Percentiles rank a stretch among this genome's conserved stretches.
phyloP scores from a whole-genome alignment of 1,284 basidiomycete genomes.

The Takashimella tepidaria region DNA sequence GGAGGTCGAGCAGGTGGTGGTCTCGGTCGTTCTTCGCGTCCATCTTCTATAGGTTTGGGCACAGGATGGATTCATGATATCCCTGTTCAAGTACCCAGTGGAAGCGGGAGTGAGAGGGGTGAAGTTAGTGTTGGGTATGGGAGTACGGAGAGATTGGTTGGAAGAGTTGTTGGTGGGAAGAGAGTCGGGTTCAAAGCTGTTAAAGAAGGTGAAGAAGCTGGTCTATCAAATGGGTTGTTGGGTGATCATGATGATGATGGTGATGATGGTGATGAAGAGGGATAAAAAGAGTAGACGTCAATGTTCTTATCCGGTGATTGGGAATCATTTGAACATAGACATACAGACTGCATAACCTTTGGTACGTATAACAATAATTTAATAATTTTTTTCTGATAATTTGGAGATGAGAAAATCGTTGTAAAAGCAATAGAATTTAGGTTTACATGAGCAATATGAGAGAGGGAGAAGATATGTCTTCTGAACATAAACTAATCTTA shows the following conservation, averaged over 20 bases:
- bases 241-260: background rate
- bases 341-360: too few relatives aligned
- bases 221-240: background rate
- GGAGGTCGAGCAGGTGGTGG: slow-evolving; percentile 14
- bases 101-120: background rate
- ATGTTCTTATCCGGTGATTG: too few relatives aligned
- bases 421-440: too few relatives aligned
- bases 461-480: too few relatives aligned
- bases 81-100: background rate
- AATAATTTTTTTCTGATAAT: too few relatives aligned
- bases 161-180: background rate
- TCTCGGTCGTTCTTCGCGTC: too few relatives aligned
- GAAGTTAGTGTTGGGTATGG: background rate
- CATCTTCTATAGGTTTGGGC: background rate
- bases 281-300: too few relatives aligned
- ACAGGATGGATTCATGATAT: background rate
- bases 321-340: too few relatives aligned
- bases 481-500: too few relatives aligned
- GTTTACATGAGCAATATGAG: too few relatives aligned
- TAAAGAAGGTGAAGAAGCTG: background rate
- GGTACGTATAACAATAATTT: too few relatives aligned
- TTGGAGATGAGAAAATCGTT: too few relatives aligned
- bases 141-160: background rate
- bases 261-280: background rate
- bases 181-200: background rate